Percentiles rank a stretch among this genome's conserved stretches.
Evolutionary conservation across 768 basidiomycete genomes (phyloP).

Genomic region (Phallus indusiatus): DNA sequence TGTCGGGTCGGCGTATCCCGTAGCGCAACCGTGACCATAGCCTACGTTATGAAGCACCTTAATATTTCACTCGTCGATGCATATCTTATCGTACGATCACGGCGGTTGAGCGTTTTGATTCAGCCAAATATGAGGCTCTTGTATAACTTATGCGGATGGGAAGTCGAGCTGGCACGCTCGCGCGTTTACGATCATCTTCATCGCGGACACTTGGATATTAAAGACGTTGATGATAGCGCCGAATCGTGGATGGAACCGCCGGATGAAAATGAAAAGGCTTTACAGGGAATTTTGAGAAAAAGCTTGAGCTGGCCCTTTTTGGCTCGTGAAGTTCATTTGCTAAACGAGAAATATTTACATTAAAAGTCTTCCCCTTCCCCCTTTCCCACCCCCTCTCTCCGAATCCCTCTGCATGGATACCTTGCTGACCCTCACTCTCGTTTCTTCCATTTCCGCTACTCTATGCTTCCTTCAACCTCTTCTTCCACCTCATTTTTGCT

Average conservation of each 20-base stretch:
- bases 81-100: constrained; percentile 85
- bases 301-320: constrained; percentile 79
- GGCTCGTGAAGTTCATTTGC: constrained; percentile 71
- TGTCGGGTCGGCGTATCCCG: constrained; percentile 99
- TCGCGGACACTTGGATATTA: neutral
- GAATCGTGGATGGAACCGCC: neutral
- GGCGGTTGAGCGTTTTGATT: constrained; percentile 81
- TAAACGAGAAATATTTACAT: constrained; percentile 76
- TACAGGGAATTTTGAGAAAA: constrained; percentile 32
- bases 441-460: no score
- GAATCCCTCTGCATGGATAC: neutral
- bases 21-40: constrained; percentile 93
- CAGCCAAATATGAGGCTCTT: constrained; percentile 95
- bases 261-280: constrained; percentile 1
- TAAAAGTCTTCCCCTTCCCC: constrained; percentile 16
- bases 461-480: no score
- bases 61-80: constrained; percentile 81
- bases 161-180: constrained; percentile 79
- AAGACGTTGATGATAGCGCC: neutral
- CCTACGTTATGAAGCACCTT: constrained; percentile 94
- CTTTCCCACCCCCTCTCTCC: neutral
- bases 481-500: neutral
- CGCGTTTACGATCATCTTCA: constrained; percentile 27
- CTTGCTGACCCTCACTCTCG: neutral
- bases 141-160: constrained; percentile 94